Conservation (phyloP, 768 basidiomycete species). For the Amanita brunnescens region DNA sequence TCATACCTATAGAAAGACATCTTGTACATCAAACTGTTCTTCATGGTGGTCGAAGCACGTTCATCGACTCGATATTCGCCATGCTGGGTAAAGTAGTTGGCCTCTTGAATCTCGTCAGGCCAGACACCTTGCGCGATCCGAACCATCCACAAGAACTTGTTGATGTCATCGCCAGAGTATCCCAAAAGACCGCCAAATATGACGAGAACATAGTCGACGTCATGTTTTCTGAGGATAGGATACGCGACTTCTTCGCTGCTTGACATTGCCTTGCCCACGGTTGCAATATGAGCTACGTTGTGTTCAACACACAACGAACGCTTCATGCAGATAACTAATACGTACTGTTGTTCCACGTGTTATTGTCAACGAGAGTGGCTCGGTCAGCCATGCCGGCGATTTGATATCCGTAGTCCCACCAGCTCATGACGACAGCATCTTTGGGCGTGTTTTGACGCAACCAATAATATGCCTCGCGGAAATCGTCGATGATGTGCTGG, state of each 20-base stretch:
- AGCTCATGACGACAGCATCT: slow-evolving; percentile 93
- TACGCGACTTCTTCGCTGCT: slow-evolving; percentile 92
- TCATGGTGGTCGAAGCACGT: slow-evolving; percentile 79
- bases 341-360: slow-evolving; percentile 99
- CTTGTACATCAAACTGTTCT: slow-evolving; percentile 97
- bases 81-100: slow-evolving; percentile 83
- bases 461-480: slow-evolving; percentile 99
- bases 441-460: slow-evolving; percentile 89
- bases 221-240: slow-evolving; percentile 93
- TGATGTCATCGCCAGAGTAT: slow-evolving; percentile 98
- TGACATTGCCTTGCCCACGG: slow-evolving; percentile 98
- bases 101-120: slow-evolving; percentile 97
- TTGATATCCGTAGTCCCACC: slow-evolving; percentile 99
- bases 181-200: slow-evolving; percentile 97
- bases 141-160: slow-evolving; percentile 99
- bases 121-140: slow-evolving; percentile 91
- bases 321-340: slow-evolving; percentile 10
- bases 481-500: slow-evolving; percentile 96
- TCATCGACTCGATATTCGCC: slow-evolving; percentile 95
- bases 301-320: neutral
- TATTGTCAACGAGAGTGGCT: slow-evolving; percentile 95
- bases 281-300: slow-evolving; percentile 84
- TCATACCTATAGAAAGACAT: slow-evolving; percentile 89
- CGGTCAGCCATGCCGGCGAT: slow-evolving; percentile 99
- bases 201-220: slow-evolving; percentile 94